Conservation (phyloP, 768 basidiomycete species). For the Lactarius trivialis region DNA sequence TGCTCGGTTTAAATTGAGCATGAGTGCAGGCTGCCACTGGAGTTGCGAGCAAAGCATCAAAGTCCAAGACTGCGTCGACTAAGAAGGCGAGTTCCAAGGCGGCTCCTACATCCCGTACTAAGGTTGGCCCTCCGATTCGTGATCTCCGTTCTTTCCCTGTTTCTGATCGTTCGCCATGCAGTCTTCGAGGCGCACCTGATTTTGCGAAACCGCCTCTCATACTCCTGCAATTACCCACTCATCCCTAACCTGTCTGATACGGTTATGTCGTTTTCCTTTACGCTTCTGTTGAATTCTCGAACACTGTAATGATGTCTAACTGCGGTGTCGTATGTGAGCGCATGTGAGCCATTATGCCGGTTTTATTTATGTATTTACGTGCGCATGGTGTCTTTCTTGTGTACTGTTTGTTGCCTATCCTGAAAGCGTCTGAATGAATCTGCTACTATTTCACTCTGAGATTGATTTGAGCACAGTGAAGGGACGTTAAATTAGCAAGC, state of each 20-base stretch:
- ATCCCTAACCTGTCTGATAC: neutral
- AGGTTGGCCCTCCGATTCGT: neutral
- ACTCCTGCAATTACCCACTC: neutral
- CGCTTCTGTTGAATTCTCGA: slow-evolving; percentile 1
- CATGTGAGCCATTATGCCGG: slow-evolving; percentile 9
- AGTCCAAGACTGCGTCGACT: slow-evolving; percentile 26
- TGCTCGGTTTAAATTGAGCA: slow-evolving; percentile 2
- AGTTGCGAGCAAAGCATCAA: slow-evolving; percentile 28
- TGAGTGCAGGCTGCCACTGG: slow-evolving; percentile 41
- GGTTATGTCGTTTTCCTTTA: slow-evolving; percentile 3
- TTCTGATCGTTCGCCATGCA: neutral
- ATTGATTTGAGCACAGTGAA: neutral
- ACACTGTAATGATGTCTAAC: slow-evolving; percentile 6
- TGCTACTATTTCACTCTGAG: neutral
- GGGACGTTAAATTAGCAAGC: too few species aligned
- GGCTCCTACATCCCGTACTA: neutral
- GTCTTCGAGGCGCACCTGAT: slow-evolving; percentile 7
- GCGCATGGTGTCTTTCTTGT: slow-evolving; percentile 14
- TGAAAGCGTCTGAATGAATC: slow-evolving; percentile 1
- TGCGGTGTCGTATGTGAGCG: slow-evolving; percentile 11
- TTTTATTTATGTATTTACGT: slow-evolving; percentile 22
- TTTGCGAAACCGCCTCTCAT: neutral
- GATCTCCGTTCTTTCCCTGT: neutral
- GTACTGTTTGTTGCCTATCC: slow-evolving; percentile 16
- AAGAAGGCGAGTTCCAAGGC: slow-evolving; percentile 18